Evolutionary conservation across 805 yeast species (phyloP).

Genomic region (Kluyveromyces dobzhanskii): DNA sequence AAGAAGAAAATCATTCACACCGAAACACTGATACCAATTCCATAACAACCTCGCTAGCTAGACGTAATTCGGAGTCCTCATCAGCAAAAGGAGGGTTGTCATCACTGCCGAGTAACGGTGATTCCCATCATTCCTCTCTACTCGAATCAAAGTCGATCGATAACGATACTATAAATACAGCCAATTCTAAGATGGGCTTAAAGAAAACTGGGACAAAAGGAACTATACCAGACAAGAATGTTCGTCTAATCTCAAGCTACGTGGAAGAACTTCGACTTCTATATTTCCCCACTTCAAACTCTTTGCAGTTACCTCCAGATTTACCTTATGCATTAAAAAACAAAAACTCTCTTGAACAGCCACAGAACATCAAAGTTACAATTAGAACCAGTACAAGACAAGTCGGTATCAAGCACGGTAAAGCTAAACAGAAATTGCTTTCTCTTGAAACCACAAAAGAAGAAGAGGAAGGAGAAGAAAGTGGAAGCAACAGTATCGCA

Average conservation of each 20-base stretch:
- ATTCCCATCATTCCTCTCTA: neutral
- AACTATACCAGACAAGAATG: conserved; percentile 15
- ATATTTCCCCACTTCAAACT: conserved; percentile 27
- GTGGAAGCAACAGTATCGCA: conserved; percentile 4
- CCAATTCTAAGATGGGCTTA: no score
- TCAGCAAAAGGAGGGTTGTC: neutral
- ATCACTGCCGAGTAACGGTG: neutral
- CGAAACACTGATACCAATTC: neutral
- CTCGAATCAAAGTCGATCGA: neutral
- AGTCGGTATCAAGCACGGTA: conserved; percentile 31
- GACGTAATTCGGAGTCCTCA: neutral
- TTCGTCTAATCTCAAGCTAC: conserved; percentile 26
- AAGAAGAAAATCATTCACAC: conserved; percentile 5
- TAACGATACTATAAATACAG: neutral
- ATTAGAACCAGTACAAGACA: conserved; percentile 29
- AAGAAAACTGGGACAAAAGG: conserved; percentile 1
- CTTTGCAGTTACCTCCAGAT: conserved; percentile 30
- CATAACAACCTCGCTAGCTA: neutral
- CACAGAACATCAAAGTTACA: conserved; percentile 27
- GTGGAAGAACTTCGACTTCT: conserved; percentile 27
- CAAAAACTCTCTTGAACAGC: conserved; percentile 25
- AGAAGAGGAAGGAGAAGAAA: conserved; percentile 15
- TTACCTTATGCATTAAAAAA: conserved; percentile 26
- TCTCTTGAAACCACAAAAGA: conserved; percentile 27
- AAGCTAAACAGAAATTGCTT: conserved; percentile 27